Evolutionary conservation across 352 stramenopile genomes (phyloP), one percentile per base, ranked within the genome.

Genomic region (Phytophthora idaei): DNA sequence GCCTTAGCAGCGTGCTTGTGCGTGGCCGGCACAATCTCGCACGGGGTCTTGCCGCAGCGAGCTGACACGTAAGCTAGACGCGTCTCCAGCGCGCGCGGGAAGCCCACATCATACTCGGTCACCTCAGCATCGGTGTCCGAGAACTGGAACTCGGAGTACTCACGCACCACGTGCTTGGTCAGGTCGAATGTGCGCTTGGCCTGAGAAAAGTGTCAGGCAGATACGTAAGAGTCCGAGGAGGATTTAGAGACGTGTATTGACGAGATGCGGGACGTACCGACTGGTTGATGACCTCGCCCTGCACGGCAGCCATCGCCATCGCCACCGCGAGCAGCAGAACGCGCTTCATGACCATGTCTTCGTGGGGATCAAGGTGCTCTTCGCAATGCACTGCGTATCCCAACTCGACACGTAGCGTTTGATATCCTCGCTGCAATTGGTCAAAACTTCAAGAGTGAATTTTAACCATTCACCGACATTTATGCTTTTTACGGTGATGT

Each of bases 131-230:
- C 74, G n/a, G 70, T 70, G 46, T 96, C 82, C 17, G 74, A 73
- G 58, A 96, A 93, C 57, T 83, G 66, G 46, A 94, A 85, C 68
- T 96, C 88, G 2, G 74, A 81, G 51, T 87, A 68, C 54, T 90
- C 77, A 45, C 83, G 83, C 72, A 94, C 88, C 46, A 96, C 83
- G 72, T 94, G 88, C 67, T 85, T 83, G 29, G 85, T 96, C 53
- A 96, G 62, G 63, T 96, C 86, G 29, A 94, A 67, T 45, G 78
- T 80, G 61, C 88, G 88, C 70, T 96, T 92, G 32, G 86, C 74
- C 85, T 92, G 52, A 10, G 28, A 42, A 46, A 11, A 36, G 21
- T 1, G 12, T 25, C 2, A 39, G 31, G 36, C 7, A 34, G 28
- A 39, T 42, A 41, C 28, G 21, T 27, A 14, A 3, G 45, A 34